Percentiles rank a stretch among this genome's conserved stretches.
These are phyloP conservation scores for Solanum rostratum DNA, from an alignment of 257 asterid species.

Conservation along the genomic window DNA sequence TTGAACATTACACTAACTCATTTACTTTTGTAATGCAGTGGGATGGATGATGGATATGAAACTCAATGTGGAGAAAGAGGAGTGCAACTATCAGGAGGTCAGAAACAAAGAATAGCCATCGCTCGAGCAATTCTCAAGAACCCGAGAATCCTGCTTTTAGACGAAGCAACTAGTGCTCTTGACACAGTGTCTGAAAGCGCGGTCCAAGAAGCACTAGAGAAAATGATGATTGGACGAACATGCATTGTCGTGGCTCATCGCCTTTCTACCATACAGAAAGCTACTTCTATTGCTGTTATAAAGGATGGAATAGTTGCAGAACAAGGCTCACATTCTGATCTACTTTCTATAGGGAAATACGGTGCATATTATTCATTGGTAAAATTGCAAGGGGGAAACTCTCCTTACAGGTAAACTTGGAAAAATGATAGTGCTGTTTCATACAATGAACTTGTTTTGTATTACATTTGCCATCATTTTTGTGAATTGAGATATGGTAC, in stretches of 20 bases:
- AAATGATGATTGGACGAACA: slow-evolving; percentile 62
- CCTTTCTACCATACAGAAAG: slow-evolving; percentile 55
- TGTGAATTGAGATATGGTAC: not conserved
- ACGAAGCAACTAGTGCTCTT: slow-evolving; percentile 81
- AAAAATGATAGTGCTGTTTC: not conserved
- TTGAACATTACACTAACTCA: not conserved
- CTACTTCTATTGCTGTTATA: slow-evolving; percentile 59
- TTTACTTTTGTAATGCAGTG: slow-evolving; percentile 26
- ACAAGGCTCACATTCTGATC: slow-evolving; percentile 68
- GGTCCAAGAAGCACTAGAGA: slow-evolving; percentile 70
- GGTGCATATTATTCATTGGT: slow-evolving; percentile 57
- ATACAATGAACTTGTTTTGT: not conserved
- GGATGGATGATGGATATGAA: slow-evolving; percentile 67
- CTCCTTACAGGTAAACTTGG: slow-evolving; percentile 22
- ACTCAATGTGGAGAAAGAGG: slow-evolving; percentile 79
- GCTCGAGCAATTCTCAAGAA: slow-evolving; percentile 76
- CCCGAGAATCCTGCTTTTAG: slow-evolving; percentile 53
- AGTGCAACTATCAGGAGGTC: slow-evolving; percentile 72
- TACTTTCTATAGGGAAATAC: slow-evolving; percentile 37
- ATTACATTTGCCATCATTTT: not conserved
- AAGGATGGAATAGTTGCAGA: slow-evolving; percentile 61
- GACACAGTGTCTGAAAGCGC: slow-evolving; percentile 68
- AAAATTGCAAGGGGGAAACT: slow-evolving; percentile 34
- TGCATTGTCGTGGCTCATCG: slow-evolving; percentile 77
- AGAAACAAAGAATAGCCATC: slow-evolving; percentile 63